Percentiles rank a stretch among this genome's conserved stretches.
Evolutionary conservation across 139 green algal species (phyloP).

Genomic region (Chlamydomonas sphaeroides): DNA sequence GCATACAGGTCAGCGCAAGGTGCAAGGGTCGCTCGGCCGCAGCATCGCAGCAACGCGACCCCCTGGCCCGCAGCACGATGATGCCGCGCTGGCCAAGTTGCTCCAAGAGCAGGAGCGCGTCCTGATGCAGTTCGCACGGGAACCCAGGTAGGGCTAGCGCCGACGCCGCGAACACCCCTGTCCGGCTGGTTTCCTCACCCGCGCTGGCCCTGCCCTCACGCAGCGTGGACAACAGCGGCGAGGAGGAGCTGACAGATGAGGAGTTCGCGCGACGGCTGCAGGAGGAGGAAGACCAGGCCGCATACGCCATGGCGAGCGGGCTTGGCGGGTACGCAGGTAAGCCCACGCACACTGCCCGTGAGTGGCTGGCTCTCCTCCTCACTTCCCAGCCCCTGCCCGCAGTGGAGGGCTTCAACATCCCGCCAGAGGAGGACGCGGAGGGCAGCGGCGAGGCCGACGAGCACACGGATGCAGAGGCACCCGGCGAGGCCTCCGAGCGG

Average conservation of each 20-base stretch:
- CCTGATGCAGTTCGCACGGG: not conserved
- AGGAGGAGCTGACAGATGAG: conserved; percentile 9
- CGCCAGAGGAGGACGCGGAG: not conserved
- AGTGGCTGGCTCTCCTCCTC: too few relatives aligned
- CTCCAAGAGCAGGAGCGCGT: conserved; percentile 45
- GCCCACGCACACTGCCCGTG: too few relatives aligned
- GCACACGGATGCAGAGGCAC: not conserved
- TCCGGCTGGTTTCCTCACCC: too few relatives aligned
- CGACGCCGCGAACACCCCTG: too few relatives aligned
- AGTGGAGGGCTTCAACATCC: too few relatives aligned
- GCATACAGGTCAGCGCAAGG: not conserved
- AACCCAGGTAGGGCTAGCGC: not conserved
- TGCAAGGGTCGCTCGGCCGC: not conserved
- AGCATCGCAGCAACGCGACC: not conserved
- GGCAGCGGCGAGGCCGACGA: not conserved
- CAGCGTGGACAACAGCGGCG: not conserved
- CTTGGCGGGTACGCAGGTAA: too few relatives aligned
- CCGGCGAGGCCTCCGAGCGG: not conserved
- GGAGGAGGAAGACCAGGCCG: conserved; percentile 1
- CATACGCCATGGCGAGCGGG: too few relatives aligned
- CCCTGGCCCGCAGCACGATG: conserved; percentile 9
- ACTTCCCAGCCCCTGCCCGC: too few relatives aligned
- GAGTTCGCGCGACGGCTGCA: conserved; percentile 19
- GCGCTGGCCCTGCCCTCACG: too few relatives aligned
- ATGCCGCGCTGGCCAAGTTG: conserved; percentile 22